A percentile compares a stretch with the other conserved stretches of the same genome.
Conservation (phyloP, 2,329 filamentous ascomycete species). For the Xylariomycetidae sp. region DNA sequence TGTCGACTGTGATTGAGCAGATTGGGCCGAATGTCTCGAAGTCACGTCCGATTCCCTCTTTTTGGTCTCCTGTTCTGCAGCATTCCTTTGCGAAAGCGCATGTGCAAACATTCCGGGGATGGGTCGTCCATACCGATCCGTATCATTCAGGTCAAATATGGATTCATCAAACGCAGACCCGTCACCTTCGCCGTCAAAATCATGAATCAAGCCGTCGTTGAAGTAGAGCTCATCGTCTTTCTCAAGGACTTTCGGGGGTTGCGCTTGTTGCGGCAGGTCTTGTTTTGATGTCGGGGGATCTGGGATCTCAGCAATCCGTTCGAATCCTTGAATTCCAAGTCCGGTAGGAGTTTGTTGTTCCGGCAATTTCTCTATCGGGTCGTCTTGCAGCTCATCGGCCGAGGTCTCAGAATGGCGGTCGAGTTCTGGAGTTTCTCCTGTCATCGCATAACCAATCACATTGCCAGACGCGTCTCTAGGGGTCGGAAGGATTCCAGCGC, state of each 20-base stretch:
- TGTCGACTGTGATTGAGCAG: slow-evolving; percentile 43
- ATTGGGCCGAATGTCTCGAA: slow-evolving; percentile 39
- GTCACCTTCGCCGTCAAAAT: slow-evolving; percentile 47
- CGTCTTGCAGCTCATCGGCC: slow-evolving; percentile 2
- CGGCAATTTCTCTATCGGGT: slow-evolving; percentile 6
- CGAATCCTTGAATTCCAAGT: slow-evolving; percentile 39
- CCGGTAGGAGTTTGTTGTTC: slow-evolving; percentile 27
- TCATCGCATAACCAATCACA: slow-evolving; percentile 53
- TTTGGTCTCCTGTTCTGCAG: slow-evolving; percentile 24
- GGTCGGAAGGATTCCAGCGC: slow-evolving; percentile 42
- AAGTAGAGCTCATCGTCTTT: slow-evolving; percentile 65
- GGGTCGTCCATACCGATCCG: slow-evolving; percentile 57
- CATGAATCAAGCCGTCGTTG: slow-evolving; percentile 57
- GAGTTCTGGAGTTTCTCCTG: slow-evolving; percentile 38
- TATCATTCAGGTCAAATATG: slow-evolving; percentile 66
- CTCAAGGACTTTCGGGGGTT: slow-evolving; percentile 12
- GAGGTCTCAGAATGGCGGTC: slow-evolving; percentile 11
- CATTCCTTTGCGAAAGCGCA: slow-evolving; percentile 43
- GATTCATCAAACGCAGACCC: slow-evolving; percentile 64
- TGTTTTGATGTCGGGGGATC: slow-evolving; percentile 14
- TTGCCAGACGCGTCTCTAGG: slow-evolving; percentile 52
- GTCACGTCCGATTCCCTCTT: slow-evolving; percentile 44
- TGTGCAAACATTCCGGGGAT: slow-evolving; percentile 54
- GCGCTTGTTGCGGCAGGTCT: slow-evolving; percentile 8
- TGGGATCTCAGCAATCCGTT: slow-evolving; percentile 12